These are phyloP conservation scores for Dillenia suffruticosa DNA, from an alignment of 164 flowering plant species.

Conservation along the genomic window DNA sequence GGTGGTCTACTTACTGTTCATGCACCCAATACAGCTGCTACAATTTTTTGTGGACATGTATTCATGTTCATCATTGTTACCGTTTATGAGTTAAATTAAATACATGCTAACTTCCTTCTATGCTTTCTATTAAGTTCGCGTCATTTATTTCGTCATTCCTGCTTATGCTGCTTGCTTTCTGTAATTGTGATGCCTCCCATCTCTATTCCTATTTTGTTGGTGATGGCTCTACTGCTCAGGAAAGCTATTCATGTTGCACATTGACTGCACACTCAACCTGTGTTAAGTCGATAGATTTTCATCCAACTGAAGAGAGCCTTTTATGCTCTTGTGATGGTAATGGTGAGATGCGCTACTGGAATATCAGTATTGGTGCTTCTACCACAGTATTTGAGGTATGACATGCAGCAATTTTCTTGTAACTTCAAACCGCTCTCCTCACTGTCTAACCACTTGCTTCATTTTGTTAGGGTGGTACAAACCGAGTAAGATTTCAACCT, in stretches of 20 bases:
- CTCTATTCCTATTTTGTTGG: slow-evolving; percentile 8
- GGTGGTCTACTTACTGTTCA: too few species aligned
- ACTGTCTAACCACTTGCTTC: background rate
- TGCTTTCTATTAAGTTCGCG: too few species aligned
- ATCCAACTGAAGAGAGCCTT: slow-evolving; percentile 70
- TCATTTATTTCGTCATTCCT: too few species aligned
- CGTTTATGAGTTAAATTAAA: too few species aligned
- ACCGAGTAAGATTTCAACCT: slow-evolving; percentile 72
- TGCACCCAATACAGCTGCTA: background rate
- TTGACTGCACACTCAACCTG: slow-evolving; percentile 63
- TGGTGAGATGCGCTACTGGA: slow-evolving; percentile 81
- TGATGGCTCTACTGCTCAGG: slow-evolving; percentile 37
- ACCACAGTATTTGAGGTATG: slow-evolving; percentile 59
- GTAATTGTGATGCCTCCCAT: slow-evolving; percentile 3
- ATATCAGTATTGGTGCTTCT: slow-evolving; percentile 66
- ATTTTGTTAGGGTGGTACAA: slow-evolving; percentile 50
- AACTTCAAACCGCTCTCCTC: too few species aligned
- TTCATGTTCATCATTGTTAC: too few species aligned
- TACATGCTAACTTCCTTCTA: too few species aligned
- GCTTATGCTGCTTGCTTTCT: background rate
- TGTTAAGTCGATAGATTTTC: slow-evolving; percentile 77
- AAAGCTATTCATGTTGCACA: slow-evolving; percentile 62
- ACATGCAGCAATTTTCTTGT: background rate
- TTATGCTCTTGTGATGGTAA: slow-evolving; percentile 74
- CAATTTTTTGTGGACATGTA: too few species aligned